Evolutionary conservation across 805 yeast genomes (phyloP).

Genomic region (Lipomyces yamanashiensis): DNA sequence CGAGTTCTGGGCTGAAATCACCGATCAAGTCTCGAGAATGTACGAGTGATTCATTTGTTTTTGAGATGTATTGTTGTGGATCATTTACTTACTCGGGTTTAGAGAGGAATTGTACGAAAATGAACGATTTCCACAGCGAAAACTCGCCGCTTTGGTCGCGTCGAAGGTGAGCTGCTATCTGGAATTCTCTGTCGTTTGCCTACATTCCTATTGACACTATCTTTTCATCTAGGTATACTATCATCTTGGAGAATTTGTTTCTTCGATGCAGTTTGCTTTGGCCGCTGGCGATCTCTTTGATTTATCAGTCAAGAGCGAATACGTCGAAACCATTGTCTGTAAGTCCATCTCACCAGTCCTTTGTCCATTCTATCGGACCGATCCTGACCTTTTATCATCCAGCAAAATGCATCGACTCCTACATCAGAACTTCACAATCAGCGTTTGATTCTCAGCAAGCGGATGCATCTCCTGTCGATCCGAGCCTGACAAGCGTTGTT

Average conservation of each 20-base stretch:
- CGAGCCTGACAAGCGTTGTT: conserved; percentile 69
- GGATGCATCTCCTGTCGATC: conserved; percentile 48
- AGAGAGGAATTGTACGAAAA: conserved; percentile 89
- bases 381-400: not conserved
- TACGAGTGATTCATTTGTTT: conserved; percentile 2
- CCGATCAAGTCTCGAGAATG: conserved; percentile 83
- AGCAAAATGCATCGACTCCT: conserved; percentile 83
- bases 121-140: conserved; percentile 70
- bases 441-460: conserved; percentile 34
- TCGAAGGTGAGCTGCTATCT: conserved; percentile 62
- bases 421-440: conserved; percentile 66
- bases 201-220: too few species aligned
- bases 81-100: not conserved
- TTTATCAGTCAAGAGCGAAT: conserved; percentile 76
- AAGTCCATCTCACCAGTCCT: conserved; percentile 10
- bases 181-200: too few species aligned
- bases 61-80: not conserved
- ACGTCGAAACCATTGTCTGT: conserved; percentile 85
- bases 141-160: conserved; percentile 87
- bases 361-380: not conserved
- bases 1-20: conserved; percentile 96
- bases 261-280: conserved; percentile 86
- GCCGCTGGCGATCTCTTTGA: conserved; percentile 82
- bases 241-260: conserved; percentile 90
- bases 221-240: conserved; percentile 54